These are phyloP conservation scores for Leccinum uliginosum DNA, from an alignment of 768 basidiomycete species.

Conservation along the genomic window DNA sequence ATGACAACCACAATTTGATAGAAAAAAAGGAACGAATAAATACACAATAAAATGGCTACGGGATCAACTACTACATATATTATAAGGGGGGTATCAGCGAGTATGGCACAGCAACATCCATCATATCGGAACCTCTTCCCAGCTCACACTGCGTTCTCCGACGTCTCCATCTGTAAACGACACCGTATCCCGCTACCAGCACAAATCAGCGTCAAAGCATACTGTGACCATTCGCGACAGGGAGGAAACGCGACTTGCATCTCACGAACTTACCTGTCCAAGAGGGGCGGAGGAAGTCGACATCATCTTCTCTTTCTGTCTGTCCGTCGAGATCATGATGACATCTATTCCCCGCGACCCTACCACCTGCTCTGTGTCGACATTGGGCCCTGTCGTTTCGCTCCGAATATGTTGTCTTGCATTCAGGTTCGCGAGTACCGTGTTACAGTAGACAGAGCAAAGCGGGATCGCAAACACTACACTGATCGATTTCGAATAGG, in stretches of 20 bases:
- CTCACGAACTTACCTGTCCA: not conserved
- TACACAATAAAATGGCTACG: too few relatives aligned
- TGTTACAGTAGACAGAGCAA: constrained; percentile 11
- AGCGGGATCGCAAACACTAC: constrained; percentile 1
- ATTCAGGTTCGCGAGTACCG: constrained; percentile 16
- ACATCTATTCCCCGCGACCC: not conserved
- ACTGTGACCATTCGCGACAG: not conserved
- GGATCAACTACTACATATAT: not conserved
- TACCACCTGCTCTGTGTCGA: not conserved
- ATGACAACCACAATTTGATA: too few relatives aligned
- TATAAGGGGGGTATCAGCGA: not conserved
- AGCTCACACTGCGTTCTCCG: not conserved
- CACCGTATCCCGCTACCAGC: not conserved
- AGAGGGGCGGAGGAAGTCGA: not conserved
- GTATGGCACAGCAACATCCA: not conserved
- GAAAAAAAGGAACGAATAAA: too few relatives aligned
- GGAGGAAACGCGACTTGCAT: not conserved
- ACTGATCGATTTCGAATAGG: not conserved
- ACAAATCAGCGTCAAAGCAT: not conserved
- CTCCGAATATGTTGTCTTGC: constrained; percentile 5
- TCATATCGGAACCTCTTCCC: not conserved
- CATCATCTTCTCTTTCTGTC: not conserved
- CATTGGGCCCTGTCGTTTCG: not conserved
- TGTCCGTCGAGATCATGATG: not conserved
- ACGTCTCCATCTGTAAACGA: not conserved